Evolutionary conservation across 257 asterid species (phyloP), one percentile per base, ranked within the genome.

Genomic region (Ballota nigra): DNA sequence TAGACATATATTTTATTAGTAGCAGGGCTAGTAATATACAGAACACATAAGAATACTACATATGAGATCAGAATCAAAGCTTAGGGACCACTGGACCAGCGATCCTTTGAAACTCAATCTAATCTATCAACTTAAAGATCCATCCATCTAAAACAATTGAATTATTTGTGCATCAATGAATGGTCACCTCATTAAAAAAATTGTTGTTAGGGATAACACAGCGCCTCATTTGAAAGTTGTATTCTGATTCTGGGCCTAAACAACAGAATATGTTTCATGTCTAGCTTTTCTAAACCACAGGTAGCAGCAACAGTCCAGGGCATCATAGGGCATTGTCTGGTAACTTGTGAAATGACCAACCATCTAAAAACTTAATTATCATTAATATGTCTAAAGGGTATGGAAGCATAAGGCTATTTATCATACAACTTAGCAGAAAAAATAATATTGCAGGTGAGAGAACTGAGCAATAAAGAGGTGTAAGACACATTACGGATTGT

Each of bases 201-300:
- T 36, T 64, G 22, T 24, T 68, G 18, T 31, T 52, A 68, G 22
- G 34, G 51, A 73, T 47, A 22, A 26, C n/a, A 28, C 16, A n/a
- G 66, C 8, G 49, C 66, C 66, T 23, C 33, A 56, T 53, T 73
- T 40, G 45, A 33, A 38, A 66, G n/a, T n/a, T 62, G 55, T 51
- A 34, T 23, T 51, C 43, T 72, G 41, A 23, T 34, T 52, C 28
- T 24, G 19, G 69, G 52, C 69, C 23, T 41, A 61, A 66, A 40
- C 73, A 18, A 12, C 3, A 29, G 56, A 26, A 73, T 23, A n/a
- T n/a, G 22, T 45, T 60, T 36, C 31, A 16, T 19, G n/a, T 41
- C 18, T 34, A 49, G 26, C 24, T 57, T 6, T 58, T 57, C 57
- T 20, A 43, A 59, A 38, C 58, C 47, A 66, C n/a, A 26, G 43